Conservation (phyloP, 2,329 filamentous ascomycete genomes). For the Aureobasidium uvarum region DNA sequence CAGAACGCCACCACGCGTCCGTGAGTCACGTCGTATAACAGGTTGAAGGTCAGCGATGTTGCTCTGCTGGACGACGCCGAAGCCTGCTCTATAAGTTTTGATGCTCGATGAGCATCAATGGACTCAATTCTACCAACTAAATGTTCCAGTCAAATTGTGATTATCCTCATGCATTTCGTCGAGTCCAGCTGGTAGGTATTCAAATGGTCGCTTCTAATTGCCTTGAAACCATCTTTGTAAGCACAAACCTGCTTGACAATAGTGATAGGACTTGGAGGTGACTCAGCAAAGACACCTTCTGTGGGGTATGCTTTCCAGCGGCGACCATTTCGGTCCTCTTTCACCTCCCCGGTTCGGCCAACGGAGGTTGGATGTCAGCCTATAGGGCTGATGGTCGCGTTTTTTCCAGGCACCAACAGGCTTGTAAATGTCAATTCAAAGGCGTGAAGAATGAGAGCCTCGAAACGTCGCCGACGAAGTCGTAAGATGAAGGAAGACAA, state of each 20-base stretch:
- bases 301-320: not conserved
- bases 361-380: slow-evolving; percentile 7
- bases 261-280: not conserved
- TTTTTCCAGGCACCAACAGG: not conserved
- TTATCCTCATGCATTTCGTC: not conserved
- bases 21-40: not conserved
- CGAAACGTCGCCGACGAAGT: slow-evolving; percentile 5
- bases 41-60: not conserved
- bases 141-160: too few species aligned
- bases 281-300: not conserved
- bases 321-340: not conserved
- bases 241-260: not conserved
- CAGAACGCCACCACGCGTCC: not conserved
- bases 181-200: not conserved
- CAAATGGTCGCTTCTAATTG: not conserved
- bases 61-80: not conserved
- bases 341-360: not conserved
- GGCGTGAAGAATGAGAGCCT: not conserved
- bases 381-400: slow-evolving; percentile 17
- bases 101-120: not conserved
- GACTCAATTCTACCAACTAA: too few species aligned
- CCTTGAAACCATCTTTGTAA: not conserved
- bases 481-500: not conserved
- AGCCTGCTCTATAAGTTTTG: not conserved
- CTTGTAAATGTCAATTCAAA: not conserved